Conservation (phyloP, 2,329 filamentous ascomycete species). For the Lachnellula suecica region DNA sequence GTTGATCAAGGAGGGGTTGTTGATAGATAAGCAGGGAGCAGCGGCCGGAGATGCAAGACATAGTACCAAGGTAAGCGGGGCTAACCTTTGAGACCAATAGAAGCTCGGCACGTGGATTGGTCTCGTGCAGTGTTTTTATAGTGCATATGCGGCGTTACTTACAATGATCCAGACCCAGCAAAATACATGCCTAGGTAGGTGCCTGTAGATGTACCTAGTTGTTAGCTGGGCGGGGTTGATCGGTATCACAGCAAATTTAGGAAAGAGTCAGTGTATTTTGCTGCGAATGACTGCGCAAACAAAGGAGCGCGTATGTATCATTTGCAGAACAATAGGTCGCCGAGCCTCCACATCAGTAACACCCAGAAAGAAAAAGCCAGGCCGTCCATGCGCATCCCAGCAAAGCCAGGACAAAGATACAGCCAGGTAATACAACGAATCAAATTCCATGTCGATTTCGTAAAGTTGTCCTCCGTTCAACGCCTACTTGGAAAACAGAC, state of each 20-base stretch:
- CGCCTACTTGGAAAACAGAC: slow-evolving; percentile 26
- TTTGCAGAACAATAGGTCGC: slow-evolving; percentile 2
- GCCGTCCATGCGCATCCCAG: neutral
- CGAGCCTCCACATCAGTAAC: neutral
- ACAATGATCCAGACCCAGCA: no score
- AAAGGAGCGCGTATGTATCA: slow-evolving; percentile 8
- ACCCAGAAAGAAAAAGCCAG: slow-evolving; percentile 1
- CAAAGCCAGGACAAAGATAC: neutral
- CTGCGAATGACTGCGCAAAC: slow-evolving; percentile 4
- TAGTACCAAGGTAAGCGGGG: no score
- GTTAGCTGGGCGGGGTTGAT: neutral
- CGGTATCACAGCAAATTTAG: neutral
- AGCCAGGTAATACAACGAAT: neutral
- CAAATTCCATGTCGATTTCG: neutral
- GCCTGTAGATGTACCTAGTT: no score
- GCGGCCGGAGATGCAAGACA: no score
- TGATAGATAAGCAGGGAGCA: neutral
- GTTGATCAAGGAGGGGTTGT: neutral
- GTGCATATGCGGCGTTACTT: no score
- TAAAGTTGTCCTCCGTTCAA: slow-evolving; percentile 15
- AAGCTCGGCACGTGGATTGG: no score
- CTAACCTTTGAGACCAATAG: no score
- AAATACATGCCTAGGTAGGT: no score
- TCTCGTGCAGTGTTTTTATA: no score
- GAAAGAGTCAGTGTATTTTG: neutral